Evolutionary conservation across 139 green algal species (phyloP).

Genomic region (Chlamydomonas eustigma): DNA sequence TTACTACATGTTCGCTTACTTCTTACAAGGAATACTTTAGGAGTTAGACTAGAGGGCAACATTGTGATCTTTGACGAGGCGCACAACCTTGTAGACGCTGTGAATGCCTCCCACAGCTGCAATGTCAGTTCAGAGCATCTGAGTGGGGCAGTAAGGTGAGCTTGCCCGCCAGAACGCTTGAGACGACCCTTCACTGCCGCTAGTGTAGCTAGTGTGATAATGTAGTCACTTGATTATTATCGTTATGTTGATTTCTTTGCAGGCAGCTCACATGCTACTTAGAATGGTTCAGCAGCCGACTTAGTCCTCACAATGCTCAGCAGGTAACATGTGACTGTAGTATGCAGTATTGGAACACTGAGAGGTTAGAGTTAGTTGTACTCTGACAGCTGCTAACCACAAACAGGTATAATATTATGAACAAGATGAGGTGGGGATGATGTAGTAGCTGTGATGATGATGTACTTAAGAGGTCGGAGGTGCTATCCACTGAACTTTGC

Average conservation of each 20-base stretch:
- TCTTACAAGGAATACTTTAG: constrained; percentile 20
- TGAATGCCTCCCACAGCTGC: constrained; percentile 69
- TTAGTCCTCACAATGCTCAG: constrained; percentile 62
- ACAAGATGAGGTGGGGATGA: too few species aligned
- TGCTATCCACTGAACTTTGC: too few species aligned
- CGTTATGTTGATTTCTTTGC: too few species aligned
- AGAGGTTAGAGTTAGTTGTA: too few species aligned
- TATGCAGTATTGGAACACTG: not conserved
- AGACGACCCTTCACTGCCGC: not conserved
- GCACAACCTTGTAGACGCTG: constrained; percentile 89
- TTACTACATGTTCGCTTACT: too few species aligned
- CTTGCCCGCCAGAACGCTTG: not conserved
- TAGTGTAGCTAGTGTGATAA: too few species aligned
- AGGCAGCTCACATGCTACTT: constrained; percentile 56
- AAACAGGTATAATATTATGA: too few species aligned
- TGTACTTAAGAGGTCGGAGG: too few species aligned
- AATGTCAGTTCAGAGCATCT: constrained; percentile 41
- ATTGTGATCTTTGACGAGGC: constrained; percentile 95
- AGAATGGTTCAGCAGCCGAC: constrained; percentile 60
- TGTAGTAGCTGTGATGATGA: too few species aligned
- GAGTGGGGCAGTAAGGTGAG: constrained; percentile 4
- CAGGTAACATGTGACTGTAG: too few species aligned
- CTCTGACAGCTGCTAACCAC: too few species aligned
- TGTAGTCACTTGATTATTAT: too few species aligned
- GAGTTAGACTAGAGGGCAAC: constrained; percentile 23